Conservation (phyloP, 169 alveolate species). For the Plasmodium gonderi region DNA sequence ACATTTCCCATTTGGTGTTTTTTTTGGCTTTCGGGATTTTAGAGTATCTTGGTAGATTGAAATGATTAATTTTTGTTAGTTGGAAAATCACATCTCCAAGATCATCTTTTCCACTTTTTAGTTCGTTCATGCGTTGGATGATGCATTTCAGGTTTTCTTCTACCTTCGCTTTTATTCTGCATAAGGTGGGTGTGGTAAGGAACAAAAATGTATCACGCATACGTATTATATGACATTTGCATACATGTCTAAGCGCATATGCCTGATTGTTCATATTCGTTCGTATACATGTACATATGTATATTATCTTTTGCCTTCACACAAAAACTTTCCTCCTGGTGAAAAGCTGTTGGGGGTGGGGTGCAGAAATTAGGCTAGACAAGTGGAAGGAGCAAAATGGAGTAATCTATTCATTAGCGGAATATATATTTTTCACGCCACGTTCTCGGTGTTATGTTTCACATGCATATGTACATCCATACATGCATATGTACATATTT, state of each 20-base stretch:
- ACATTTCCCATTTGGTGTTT: constrained; percentile 39
- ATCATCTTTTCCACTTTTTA: constrained; percentile 6
- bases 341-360: no score
- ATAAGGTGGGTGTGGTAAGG: background rate
- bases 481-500: no score
- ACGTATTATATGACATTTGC: no score
- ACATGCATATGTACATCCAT: no score
- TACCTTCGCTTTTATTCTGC: constrained; percentile 19
- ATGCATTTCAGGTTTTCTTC: constrained; percentile 10
- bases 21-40: constrained; percentile 39
- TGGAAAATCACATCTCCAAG: background rate
- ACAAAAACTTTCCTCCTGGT: no score
- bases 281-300: background rate
- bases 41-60: constrained; percentile 44
- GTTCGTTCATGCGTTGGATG: constrained; percentile 3
- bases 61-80: constrained; percentile 11
- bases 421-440: no score
- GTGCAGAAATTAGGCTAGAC: no score
- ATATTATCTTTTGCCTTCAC: no score
- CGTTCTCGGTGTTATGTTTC: no score
- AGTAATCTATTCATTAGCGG: no score
- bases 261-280: background rate
- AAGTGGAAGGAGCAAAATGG: no score
- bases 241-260: no score
- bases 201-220: background rate